Percentiles rank a stretch among this genome's conserved stretches.
Conservation (phyloP, 2,329 filamentous ascomycete species). For the Trichophyton benhamiae region DNA sequence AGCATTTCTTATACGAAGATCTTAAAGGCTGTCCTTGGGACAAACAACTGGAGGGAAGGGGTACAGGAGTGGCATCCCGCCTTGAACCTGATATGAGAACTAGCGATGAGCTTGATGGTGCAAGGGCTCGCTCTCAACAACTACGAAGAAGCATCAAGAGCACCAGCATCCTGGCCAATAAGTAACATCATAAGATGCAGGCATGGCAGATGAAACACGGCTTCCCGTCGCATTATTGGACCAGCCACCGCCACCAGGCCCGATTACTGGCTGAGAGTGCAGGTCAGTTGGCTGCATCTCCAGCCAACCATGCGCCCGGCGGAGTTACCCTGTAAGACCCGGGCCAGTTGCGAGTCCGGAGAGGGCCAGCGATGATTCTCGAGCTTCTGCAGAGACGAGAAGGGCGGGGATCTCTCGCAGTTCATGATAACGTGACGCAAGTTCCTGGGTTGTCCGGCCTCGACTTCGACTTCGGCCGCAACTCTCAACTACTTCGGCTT, state of each 20-base stretch:
- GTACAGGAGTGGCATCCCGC: background rate
- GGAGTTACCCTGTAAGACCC: background rate
- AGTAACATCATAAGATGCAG: background rate
- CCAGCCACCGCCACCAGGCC: background rate
- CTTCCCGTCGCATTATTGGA: background rate
- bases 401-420: slow-evolving; percentile 2
- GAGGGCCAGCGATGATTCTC: background rate
- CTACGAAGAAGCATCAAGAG: background rate
- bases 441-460: background rate
- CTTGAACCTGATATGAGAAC: background rate
- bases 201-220: slow-evolving; percentile 2
- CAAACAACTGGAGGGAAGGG: background rate
- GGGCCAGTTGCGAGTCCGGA: background rate
- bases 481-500: background rate
- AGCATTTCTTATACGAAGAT: no score
- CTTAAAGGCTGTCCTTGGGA: background rate
- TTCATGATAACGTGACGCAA: slow-evolving; percentile 4
- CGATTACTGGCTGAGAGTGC: background rate
- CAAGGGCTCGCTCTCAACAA: background rate
- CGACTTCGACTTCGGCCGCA: background rate
- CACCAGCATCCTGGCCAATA: background rate
- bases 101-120: background rate
- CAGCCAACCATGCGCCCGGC: slow-evolving; percentile 1
- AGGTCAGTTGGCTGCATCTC: background rate
- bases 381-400: background rate